phyloP scores from a whole-genome alignment of 768 basidiomycete species.

The Xerocomellus amylosporus region DNA sequence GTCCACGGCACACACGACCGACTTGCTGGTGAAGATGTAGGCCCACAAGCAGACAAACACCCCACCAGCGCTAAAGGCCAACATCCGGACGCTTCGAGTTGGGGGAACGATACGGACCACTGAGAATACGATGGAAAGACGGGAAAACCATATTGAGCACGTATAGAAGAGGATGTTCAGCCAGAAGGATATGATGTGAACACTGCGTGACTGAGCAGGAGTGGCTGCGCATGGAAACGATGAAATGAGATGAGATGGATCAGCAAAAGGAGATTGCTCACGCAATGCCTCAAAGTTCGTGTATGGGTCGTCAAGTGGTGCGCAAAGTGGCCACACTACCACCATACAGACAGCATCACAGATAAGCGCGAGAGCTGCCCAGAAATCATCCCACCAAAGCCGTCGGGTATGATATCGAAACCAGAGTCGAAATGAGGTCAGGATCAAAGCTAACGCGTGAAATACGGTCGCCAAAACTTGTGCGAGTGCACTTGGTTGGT shows the following conservation, averaged over 20 bases:
- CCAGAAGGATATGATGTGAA: slow-evolving; percentile 22
- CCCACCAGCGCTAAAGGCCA: not conserved
- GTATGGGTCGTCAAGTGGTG: slow-evolving; percentile 29
- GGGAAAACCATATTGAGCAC: slow-evolving; percentile 27
- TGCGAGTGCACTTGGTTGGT: not conserved
- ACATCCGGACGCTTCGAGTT: not conserved
- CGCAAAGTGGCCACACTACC: slow-evolving; percentile 11
- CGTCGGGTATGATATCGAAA: slow-evolving; percentile 21
- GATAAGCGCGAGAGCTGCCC: slow-evolving; percentile 18
- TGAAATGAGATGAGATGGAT: not conserved
- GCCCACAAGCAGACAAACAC: slow-evolving; percentile 20
- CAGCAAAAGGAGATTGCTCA: slow-evolving; percentile 8
- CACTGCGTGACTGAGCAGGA: slow-evolving; percentile 11
- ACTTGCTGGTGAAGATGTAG: slow-evolving; percentile 17
- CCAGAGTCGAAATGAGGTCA: slow-evolving; percentile 29
- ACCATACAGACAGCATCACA: slow-evolving; percentile 11
- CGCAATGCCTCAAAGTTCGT: slow-evolving; percentile 4
- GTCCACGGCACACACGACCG: slow-evolving; percentile 42
- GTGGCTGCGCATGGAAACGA: slow-evolving; percentile 29
- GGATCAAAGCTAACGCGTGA: slow-evolving; percentile 14
- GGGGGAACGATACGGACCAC: slow-evolving; percentile 26
- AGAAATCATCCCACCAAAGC: slow-evolving; percentile 33
- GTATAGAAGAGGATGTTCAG: slow-evolving; percentile 20
- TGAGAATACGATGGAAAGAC: slow-evolving; percentile 25
- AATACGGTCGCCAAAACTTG: slow-evolving; percentile 22